phyloP scores from a whole-genome alignment of 108 stramenopile species.

The Cylindrotheca fusiformis region DNA sequence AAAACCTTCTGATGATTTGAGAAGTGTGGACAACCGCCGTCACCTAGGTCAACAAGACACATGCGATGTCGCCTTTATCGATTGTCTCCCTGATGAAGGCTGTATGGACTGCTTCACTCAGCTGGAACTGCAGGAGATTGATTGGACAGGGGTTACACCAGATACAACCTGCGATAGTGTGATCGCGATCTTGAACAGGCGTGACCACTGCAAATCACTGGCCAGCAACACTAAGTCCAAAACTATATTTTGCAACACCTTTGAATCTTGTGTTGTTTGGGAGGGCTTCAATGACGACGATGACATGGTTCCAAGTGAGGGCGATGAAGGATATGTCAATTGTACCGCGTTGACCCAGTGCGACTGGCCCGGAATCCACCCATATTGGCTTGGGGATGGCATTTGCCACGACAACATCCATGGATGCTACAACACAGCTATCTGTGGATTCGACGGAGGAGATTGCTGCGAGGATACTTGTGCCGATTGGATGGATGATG shows the following conservation, averaged over 20 bases:
- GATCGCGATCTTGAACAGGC: conserved; percentile 37
- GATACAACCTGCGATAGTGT: conserved; percentile 73
- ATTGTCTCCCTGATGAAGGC: conserved; percentile 51
- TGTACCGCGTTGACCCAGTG: conserved; percentile 70
- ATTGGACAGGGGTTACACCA: conserved; percentile 77
- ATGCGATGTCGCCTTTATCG: conserved; percentile 70
- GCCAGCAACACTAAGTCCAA: conserved; percentile 23
- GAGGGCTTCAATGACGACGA: conserved; percentile 35
- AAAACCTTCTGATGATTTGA: background rate
- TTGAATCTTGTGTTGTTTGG: conserved; percentile 76
- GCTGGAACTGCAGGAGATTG: conserved; percentile 55
- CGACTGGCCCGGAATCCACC: conserved; percentile 77
- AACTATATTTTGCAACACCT: conserved; percentile 67
- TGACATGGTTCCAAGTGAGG: conserved; percentile 9
- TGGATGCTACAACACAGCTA: conserved; percentile 87
- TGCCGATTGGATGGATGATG: conserved; percentile 3
- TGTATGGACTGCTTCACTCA: conserved; percentile 73
- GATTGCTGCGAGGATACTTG: conserved; percentile 90
- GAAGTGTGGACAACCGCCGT: background rate
- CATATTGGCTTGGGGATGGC: conserved; percentile 79
- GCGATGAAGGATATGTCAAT: conserved; percentile 40
- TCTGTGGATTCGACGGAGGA: conserved; percentile 85
- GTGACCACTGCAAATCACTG: conserved; percentile 51
- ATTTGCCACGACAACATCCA: conserved; percentile 78
- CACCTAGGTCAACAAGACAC: conserved; percentile 1